Conservation (phyloP, 805 yeast genomes). For the Wickerhamomyces tratensis region DNA sequence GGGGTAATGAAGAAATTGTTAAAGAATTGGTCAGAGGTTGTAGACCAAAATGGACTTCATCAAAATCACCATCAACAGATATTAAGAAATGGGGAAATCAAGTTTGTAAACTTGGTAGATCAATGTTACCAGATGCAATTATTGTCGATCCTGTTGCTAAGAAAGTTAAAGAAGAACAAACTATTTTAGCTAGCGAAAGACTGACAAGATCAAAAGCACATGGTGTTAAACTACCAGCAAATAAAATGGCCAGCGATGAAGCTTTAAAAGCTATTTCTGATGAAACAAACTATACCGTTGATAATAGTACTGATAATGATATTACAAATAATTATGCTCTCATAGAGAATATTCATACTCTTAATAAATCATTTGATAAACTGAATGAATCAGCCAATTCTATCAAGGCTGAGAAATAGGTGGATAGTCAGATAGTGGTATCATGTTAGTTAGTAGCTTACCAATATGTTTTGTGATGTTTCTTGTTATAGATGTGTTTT, state of each 20-base stretch:
- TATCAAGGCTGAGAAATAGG: too few species aligned
- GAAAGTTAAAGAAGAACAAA: background rate
- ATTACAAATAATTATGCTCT: too few species aligned
- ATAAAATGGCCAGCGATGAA: slow-evolving; percentile 9
- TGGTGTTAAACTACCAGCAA: slow-evolving; percentile 3
- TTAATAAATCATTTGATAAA: too few species aligned
- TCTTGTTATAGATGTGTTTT: too few species aligned
- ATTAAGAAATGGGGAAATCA: slow-evolving; percentile 56
- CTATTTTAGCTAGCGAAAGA: slow-evolving; percentile 1
- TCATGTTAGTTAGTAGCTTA: too few species aligned
- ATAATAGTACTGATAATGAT: too few species aligned
- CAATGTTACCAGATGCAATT: slow-evolving; percentile 42
- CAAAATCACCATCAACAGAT: slow-evolving; percentile 41
- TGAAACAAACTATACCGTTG: background rate
- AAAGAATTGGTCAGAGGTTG: slow-evolving; percentile 63
- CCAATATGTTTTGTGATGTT: too few species aligned
- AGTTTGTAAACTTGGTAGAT: slow-evolving; percentile 49
- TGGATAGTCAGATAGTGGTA: too few species aligned
- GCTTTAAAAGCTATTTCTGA: background rate
- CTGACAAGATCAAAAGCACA: slow-evolving; percentile 9
- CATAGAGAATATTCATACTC: too few species aligned
- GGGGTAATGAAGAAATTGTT: slow-evolving; percentile 56
- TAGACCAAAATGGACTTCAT: slow-evolving; percentile 53
- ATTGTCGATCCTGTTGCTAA: slow-evolving; percentile 1
- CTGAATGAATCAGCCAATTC: too few species aligned